A percentile compares a stretch with the other conserved stretches of the same genome.
phyloP scores from a whole-genome alignment of 441 rosid species.

The Pelargonium fulgidum region DNA sequence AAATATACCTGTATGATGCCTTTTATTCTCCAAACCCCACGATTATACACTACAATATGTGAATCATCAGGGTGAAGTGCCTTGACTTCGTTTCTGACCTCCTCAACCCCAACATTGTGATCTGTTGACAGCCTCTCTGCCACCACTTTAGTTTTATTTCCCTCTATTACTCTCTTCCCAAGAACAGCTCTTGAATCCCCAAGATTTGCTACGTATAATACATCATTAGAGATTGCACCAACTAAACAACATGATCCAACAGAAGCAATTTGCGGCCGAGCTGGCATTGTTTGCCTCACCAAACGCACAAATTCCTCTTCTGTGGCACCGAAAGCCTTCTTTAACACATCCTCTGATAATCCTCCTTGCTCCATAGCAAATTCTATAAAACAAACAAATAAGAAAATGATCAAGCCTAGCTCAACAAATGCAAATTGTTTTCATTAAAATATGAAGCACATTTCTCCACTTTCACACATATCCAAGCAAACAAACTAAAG shows the following conservation, averaged over 20 bases:
- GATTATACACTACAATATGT: not conserved
- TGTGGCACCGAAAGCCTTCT: conserved; percentile 2
- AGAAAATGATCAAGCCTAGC: not conserved
- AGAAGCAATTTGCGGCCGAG: not conserved
- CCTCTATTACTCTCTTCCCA: not conserved
- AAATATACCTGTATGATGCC: conserved; percentile 1
- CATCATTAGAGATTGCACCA: not conserved
- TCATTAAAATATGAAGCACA: not conserved
- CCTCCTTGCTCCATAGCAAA: not conserved
- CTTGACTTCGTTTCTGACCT: not conserved
- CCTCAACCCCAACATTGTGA: not conserved
- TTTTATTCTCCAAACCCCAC: not conserved
- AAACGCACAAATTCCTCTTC: not conserved
- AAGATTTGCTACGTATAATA: not conserved
- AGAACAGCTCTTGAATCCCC: not conserved
- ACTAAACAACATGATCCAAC: conserved; percentile 1
- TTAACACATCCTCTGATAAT: not conserved
- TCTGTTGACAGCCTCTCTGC: not conserved
- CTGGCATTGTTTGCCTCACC: not conserved
- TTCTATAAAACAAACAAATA: not conserved
- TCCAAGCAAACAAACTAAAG: not conserved
- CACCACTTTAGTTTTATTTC: conserved; percentile 1
- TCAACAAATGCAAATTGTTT: not conserved
- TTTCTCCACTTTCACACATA: not conserved
- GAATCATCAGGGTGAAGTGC: conserved; percentile 1